phyloP scores from a whole-genome alignment of 176 grass and related monocot genomes.

The Aegilops tauschii region DNA sequence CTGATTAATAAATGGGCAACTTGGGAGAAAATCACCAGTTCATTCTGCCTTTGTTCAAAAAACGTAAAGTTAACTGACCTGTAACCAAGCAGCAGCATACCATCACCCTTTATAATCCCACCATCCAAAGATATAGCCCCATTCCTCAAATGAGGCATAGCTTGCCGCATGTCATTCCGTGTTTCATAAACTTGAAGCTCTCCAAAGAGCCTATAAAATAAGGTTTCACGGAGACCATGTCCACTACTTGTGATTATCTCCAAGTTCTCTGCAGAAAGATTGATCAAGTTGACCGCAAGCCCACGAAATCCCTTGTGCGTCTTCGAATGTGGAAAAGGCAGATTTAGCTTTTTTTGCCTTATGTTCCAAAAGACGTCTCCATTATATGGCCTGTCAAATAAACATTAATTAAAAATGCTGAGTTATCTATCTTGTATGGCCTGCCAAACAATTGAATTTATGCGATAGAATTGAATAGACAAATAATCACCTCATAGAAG shows the following conservation, averaged over 20 bases:
- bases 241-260: not conserved
- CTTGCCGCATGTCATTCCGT: conserved; percentile 19
- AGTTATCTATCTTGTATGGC: conserved; percentile 1
- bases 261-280: conserved; percentile 21
- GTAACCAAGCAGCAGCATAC: conserved; percentile 16
- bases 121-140: conserved; percentile 44
- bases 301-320: conserved; percentile 14
- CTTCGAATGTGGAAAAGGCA: conserved; percentile 1
- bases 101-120: conserved; percentile 37
- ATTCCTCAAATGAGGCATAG: conserved; percentile 15
- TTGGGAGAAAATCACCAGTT: not conserved
- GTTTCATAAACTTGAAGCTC: conserved; percentile 41
- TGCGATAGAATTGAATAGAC: not conserved
- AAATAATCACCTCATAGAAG: not conserved
- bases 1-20: not conserved
- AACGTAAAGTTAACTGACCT: conserved; percentile 25
- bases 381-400: conserved; percentile 28
- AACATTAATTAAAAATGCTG: not conserved
- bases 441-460: not conserved
- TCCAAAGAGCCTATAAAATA: conserved; percentile 40
- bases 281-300: conserved; percentile 37
- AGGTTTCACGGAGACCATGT: conserved; percentile 44
- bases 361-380: not conserved
- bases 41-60: not conserved
- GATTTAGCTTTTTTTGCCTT: not conserved